Base-by-base conservation (phyloP, 306 rosid genomes). In the Castanea sativa region DNA sequence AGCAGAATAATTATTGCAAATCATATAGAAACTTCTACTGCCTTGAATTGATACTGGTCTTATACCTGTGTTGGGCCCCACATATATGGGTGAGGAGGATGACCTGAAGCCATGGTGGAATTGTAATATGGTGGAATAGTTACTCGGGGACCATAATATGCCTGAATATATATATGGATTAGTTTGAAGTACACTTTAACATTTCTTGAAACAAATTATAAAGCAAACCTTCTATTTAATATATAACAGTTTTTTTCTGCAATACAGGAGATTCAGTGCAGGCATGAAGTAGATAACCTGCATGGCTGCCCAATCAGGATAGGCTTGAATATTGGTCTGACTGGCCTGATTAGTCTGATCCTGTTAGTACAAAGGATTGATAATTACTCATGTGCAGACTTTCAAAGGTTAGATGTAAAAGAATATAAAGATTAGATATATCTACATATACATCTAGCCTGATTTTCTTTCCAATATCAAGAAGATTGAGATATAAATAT, bases 11-110 rank as follows among this genome's bases (percentile, higher is more conserved):
- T 56, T 55, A 73, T 72, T 60, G 73, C 43, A 8, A 51, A 52
- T n/a, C 6, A 33, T 63, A 55, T 68, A 82, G 73, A 58, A 82
- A 64, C 25, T 73, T 78, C 43, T 29, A 67, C 74, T 64, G 68
- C 77, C 20, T 72, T 15, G 27, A 25, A 25, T 25, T 25, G 45
- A 78, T 52, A 71, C 43, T 30, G 69, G 69, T 55, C 68, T 57
- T 61, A 65, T 86, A 93, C 99, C 96, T 95, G 99, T 55, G 99
- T 91, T 70, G 99, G 94, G 7, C 92, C 94, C 99, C 99, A 93
- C 92, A 95, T 91, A 78, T 90, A 95, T 58, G 99, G 97, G 73
- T 90, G 99, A 75, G 96, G 94, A 72, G 96, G 84, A 45, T 91
- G 99, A 78, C 94, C 97, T 38, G 97, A 78, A 79, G 92, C 87